Base-by-base conservation (phyloP, 441 rosid genomes). In the Eutrema salsugineum region DNA sequence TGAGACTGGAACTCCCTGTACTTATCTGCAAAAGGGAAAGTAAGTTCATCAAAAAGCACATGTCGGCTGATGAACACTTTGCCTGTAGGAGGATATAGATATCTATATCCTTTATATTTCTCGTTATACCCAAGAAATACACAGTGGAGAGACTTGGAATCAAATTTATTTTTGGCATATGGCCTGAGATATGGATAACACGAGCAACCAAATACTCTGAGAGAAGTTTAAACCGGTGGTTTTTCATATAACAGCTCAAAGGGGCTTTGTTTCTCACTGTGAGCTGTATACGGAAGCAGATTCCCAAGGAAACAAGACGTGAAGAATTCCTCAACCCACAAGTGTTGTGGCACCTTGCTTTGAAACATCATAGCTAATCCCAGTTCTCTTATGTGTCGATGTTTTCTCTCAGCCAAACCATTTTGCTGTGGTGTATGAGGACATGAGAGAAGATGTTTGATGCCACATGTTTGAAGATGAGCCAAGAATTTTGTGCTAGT, bases 401-500 rank as follows among this genome's bases (percentile, higher is more conserved):
- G 36, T 6, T 33, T 33, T 0, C 36, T 8, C 1, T 51, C 36
- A 0, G 6, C 57, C 0, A 28, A 0, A 0, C 36, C 57, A 0
- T 51, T 51, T 7, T 51, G 19, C 0, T 51, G 11, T 0, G 36
- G 36, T 0, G 36, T 54, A 1, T 54, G 6, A 0, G 59, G 59
- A 2, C 59, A 54, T 0, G 22, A 54, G 0, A 54, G 8, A 0
- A n/a, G 0, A 0, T 54, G 59, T n/a, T 1, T 51, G 1, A 51
- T 51, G 0, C 57, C 57, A 3, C 11, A 51, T 0, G 0, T 1
- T 1, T 0, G 0, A 0, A 27, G 1, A 0, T 14, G 19, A 6
- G 2, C 0, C 1, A 12, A 0, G 6, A 27, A 51, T 0, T 12
- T 0, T 0, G 2, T n/a, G 1, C 20, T n/a, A 0, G 2, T 8